Evolutionary conservation across 352 stramenopile genomes (phyloP), one percentile per base, ranked within the genome.

Genomic region (Phytophthora palmivora): DNA sequence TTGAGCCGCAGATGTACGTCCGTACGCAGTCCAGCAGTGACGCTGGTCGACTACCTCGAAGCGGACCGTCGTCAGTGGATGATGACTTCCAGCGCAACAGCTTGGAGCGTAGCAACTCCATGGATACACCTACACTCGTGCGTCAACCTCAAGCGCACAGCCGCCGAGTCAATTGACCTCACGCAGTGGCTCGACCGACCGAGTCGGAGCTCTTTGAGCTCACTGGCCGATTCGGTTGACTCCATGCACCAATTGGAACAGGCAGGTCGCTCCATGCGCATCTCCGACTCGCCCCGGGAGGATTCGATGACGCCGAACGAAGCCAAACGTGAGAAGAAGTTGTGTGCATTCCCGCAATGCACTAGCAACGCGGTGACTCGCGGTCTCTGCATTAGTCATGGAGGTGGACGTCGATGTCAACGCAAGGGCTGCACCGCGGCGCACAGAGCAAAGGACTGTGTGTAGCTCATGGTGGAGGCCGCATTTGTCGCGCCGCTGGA

Each of bases 401-500:
- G 87, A 26, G 87, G 87, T 30, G 87, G 87, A 1, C 81, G 87
- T 1, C 82, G 86, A 19, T 95, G 87, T 60, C 86, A 95, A 63
- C 80, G 82, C 34, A 92, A 93, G 46, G 87, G 83, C 21, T 95
- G 87, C 64, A 94, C 84, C 83, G 87, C 51, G 77, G 87, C 9
- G 87, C 81, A 9, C 87, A 91, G 75, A 92, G 84, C 63, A 92
- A 92, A 42, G 87, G 87, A 0, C 68, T 95, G 8, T 95, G 87
- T n/a, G 84, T 93, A 12, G 85, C 87, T 6, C 87, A 95, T 48
- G 87, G 87, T 11, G 87, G 87, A 16, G 87, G 87, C 0, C 84
- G 87, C 32, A 90, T 95, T 55, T 95, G 87, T 61, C 83, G 79
- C 47, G 79, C 82, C 9, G 79, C 85, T 10, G 87, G 87, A 9